Conservation (phyloP, 768 basidiomycete genomes). For the Mycena chlorophos region DNA sequence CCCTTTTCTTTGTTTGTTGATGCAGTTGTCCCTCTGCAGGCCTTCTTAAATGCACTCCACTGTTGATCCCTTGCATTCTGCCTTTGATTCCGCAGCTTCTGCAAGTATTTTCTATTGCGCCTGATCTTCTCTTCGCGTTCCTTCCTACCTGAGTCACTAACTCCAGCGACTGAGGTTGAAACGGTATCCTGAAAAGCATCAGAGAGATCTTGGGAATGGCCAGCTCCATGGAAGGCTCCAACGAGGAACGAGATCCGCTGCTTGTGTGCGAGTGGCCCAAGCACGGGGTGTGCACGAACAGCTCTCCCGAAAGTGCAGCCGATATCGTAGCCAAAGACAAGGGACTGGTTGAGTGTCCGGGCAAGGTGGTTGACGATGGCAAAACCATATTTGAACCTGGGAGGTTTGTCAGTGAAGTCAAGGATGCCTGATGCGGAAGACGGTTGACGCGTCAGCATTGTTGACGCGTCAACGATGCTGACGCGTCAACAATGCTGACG, state of each 20-base stretch:
- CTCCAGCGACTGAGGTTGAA: too few relatives aligned
- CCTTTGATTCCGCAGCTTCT: too few relatives aligned
- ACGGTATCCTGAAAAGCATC: too few relatives aligned
- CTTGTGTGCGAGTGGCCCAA: background rate
- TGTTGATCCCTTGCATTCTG: too few relatives aligned
- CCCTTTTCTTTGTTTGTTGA: too few relatives aligned
- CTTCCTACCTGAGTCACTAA: too few relatives aligned
- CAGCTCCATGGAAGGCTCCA: slow-evolving; percentile 6
- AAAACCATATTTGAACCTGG: slow-evolving; percentile 5
- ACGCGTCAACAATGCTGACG: background rate
- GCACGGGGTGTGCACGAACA: background rate
- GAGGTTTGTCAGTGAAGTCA: background rate
- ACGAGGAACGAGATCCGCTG: background rate
- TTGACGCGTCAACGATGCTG: background rate
- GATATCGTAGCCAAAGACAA: slow-evolving; percentile 15
- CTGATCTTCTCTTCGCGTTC: too few relatives aligned
- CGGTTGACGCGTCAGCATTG: background rate
- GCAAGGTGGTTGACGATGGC: slow-evolving; percentile 2
- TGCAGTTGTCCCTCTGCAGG: too few relatives aligned
- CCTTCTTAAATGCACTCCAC: too few relatives aligned
- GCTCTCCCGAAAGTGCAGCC: slow-evolving; percentile 17
- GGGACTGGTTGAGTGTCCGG: background rate
- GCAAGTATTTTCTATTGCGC: too few relatives aligned
- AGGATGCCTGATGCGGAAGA: background rate
- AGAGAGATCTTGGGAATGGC: too few relatives aligned